Evolutionary conservation across 2,329 filamentous ascomycete species (phyloP).

Genomic region (Phialophora tarda): DNA sequence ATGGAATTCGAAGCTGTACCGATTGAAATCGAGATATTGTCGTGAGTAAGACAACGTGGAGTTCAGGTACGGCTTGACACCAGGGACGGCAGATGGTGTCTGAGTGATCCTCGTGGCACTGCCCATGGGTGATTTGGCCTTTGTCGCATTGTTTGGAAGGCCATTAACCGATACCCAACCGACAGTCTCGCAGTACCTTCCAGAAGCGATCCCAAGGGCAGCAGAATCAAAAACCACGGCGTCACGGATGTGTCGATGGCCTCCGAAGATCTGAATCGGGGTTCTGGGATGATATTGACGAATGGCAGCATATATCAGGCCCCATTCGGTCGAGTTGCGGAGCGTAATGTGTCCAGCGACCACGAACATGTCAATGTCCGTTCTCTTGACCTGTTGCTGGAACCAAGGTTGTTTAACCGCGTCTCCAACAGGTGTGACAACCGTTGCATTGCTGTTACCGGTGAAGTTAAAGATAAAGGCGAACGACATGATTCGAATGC

Average conservation of each 20-base stretch:
- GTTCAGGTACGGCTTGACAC: conserved; percentile 43
- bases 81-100: conserved; percentile 23
- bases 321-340: conserved; percentile 53
- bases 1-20: conserved; percentile 69
- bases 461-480: conserved; percentile 57
- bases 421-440: conserved; percentile 61
- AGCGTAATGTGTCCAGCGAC: conserved; percentile 69
- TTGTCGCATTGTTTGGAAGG: conserved; percentile 51
- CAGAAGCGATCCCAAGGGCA: conserved; percentile 66
- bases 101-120: conserved; percentile 31
- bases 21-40: conserved; percentile 72
- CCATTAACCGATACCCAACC: conserved; percentile 71
- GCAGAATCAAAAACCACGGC: conserved; percentile 68
- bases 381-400: conserved; percentile 59
- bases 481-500: conserved; percentile 60
- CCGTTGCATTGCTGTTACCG: conserved; percentile 66
- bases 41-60: conserved; percentile 58
- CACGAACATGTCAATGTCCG: conserved; percentile 66
- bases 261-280: conserved; percentile 69
- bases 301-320: conserved; percentile 63
- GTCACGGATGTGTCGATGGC: conserved; percentile 69
- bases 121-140: conserved; percentile 35
- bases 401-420: conserved; percentile 66
- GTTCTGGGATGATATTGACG: conserved; percentile 61
- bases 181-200: conserved; percentile 71